These are phyloP conservation scores for Ophiostoma sp. DNA, from an alignment of 2,329 filamentous ascomycete genomes.

Conservation along the genomic window DNA sequence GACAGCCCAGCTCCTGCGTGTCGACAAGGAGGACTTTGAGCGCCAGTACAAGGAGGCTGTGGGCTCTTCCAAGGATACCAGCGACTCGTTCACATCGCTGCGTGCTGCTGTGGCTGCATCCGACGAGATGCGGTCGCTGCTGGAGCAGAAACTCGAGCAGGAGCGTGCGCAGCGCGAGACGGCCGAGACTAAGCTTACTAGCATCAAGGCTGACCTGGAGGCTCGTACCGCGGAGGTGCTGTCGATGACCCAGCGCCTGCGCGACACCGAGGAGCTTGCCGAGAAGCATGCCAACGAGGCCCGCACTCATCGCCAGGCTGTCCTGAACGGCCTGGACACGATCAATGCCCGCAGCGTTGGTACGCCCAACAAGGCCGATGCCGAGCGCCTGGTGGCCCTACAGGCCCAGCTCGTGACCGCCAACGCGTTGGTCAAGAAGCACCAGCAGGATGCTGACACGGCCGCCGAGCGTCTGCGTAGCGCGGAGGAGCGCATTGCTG, in stretches of 20 bases:
- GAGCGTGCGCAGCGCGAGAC: constrained; percentile 74
- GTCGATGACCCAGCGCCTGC: constrained; percentile 68
- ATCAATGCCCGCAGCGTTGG: constrained; percentile 55
- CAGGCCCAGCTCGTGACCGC: constrained; percentile 78
- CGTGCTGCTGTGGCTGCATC: constrained; percentile 78
- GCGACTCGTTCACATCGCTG: constrained; percentile 70
- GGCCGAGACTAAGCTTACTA: constrained; percentile 73
- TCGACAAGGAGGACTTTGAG: constrained; percentile 82
- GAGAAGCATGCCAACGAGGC: constrained; percentile 88
- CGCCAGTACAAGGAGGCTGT: constrained; percentile 67
- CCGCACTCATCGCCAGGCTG: constrained; percentile 76
- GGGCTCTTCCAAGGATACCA: constrained; percentile 68
- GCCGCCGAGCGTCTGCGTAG: constrained; percentile 86
- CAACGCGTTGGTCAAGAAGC: constrained; percentile 78
- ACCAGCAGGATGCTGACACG: constrained; percentile 82
- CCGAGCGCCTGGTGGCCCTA: constrained; percentile 70
- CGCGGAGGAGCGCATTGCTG: constrained; percentile 94
- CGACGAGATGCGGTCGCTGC: constrained; percentile 69
- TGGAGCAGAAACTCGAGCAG: constrained; percentile 81
- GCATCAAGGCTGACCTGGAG: constrained; percentile 81
- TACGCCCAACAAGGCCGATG: constrained; percentile 47
- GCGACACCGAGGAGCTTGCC: constrained; percentile 83
- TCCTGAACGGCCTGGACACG: constrained; percentile 80
- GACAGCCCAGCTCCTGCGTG: constrained; percentile 69
- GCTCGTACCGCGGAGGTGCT: constrained; percentile 76